Evolutionary conservation across 768 basidiomycete species (phyloP).

Genomic region (Gloeostereum incarnatum): DNA sequence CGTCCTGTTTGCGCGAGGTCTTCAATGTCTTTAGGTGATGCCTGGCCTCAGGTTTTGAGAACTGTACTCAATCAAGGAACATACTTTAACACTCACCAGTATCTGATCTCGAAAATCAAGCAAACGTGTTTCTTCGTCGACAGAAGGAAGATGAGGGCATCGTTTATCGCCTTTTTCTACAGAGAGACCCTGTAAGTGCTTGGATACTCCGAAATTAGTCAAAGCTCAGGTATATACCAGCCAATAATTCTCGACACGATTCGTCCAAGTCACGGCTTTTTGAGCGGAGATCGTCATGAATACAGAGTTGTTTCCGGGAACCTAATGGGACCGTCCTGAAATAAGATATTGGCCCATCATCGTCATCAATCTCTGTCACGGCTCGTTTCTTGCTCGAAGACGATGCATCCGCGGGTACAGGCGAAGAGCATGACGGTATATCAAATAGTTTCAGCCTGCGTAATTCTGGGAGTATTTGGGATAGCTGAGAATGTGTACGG

Average conservation of each 20-base stretch:
- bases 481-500: slow-evolving; percentile 90
- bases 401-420: slow-evolving; percentile 2
- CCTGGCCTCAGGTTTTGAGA: slow-evolving; percentile 31
- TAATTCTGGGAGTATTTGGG: slow-evolving; percentile 85
- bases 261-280: slow-evolving; percentile 74
- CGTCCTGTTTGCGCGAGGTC: slow-evolving; percentile 74
- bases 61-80: slow-evolving; percentile 10
- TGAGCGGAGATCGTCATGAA: slow-evolving; percentile 69
- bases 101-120: slow-evolving; percentile 84
- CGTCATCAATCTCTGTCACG: slow-evolving; percentile 18
- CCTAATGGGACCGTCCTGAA: slow-evolving; percentile 77
- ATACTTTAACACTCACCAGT: too few relatives aligned
- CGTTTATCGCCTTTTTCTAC: slow-evolving; percentile 56
- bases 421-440: slow-evolving; percentile 14
- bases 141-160: slow-evolving; percentile 68
- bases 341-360: slow-evolving; percentile 13
- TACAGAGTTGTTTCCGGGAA: slow-evolving; percentile 86
- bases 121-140: slow-evolving; percentile 61
- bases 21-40: slow-evolving; percentile 88
- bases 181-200: too few relatives aligned
- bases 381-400: slow-evolving; percentile 12
- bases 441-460: slow-evolving; percentile 52
- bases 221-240: slow-evolving; percentile 34
- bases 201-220: too few relatives aligned
- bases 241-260: slow-evolving; percentile 73